A percentile compares a stretch with the other conserved stretches of the same genome.
Conservation (phyloP, 139 green algal genomes). For the Tetraselmis striata region DNA sequence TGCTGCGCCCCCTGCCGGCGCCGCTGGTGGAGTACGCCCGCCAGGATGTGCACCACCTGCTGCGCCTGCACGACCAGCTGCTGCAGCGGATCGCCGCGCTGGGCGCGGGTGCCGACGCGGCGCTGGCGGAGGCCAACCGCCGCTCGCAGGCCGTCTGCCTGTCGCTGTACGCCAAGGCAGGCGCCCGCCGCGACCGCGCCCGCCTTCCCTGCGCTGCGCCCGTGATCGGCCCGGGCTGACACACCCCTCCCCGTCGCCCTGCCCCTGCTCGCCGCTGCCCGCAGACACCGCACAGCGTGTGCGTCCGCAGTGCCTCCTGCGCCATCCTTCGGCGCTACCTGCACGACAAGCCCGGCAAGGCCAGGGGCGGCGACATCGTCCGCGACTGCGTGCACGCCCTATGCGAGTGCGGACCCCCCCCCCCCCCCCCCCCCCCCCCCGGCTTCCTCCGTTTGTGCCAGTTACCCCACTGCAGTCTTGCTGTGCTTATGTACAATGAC, state of each 20-base stretch:
- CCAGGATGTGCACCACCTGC: conserved; percentile 65
- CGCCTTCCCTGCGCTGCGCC: background rate
- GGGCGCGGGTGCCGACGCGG: background rate
- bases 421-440: too few species aligned
- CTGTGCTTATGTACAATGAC: too few species aligned
- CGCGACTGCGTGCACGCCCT: conserved; percentile 36
- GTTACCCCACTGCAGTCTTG: too few species aligned
- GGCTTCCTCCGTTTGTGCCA: too few species aligned
- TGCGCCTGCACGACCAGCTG: conserved; percentile 46
- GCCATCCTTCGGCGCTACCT: background rate
- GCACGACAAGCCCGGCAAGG: background rate
- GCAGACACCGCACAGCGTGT: background rate
- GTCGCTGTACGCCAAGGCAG: conserved; percentile 15
- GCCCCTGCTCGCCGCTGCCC: background rate
- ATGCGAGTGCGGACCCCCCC: conserved; percentile 31
- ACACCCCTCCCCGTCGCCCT: background rate
- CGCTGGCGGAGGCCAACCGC: conserved; percentile 11
- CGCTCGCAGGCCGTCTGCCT: conserved; percentile 27
- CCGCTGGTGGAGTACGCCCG: conserved; percentile 57
- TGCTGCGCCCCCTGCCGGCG: conserved; percentile 51
- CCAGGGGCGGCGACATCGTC: background rate
- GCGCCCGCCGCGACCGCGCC: conserved; percentile 8
- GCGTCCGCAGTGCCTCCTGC: background rate
- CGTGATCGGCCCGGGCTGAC: background rate
- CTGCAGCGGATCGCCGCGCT: background rate